Evolutionary conservation across 768 basidiomycete species (phyloP).

Genomic region (Udeniomyces megalosporus): DNA sequence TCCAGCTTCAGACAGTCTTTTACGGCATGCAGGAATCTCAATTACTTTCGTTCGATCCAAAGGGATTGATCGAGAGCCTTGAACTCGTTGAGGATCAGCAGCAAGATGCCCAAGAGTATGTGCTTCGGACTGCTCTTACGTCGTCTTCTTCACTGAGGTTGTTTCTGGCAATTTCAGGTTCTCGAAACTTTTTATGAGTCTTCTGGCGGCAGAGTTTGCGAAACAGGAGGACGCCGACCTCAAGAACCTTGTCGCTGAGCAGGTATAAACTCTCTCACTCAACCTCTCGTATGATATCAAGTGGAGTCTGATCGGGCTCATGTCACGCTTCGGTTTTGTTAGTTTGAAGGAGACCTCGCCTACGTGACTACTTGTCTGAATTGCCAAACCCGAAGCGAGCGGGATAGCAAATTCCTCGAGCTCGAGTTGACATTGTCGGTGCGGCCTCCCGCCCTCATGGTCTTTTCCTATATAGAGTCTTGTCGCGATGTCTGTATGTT

Average conservation of each 20-base stretch:
- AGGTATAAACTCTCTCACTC: slow-evolving; percentile 35
- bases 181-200: slow-evolving; percentile 83
- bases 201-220: slow-evolving; percentile 71
- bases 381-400: slow-evolving; percentile 50
- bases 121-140: background rate
- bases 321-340: slow-evolving; percentile 7
- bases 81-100: slow-evolving; percentile 68
- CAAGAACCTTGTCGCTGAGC: slow-evolving; percentile 52
- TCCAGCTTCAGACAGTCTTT: slow-evolving; percentile 38
- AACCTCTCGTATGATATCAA: background rate
- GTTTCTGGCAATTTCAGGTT: slow-evolving; percentile 40
- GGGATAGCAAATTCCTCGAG: slow-evolving; percentile 53
- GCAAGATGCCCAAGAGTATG: slow-evolving; percentile 92
- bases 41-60: slow-evolving; percentile 61
- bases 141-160: background rate
- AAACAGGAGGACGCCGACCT: slow-evolving; percentile 53
- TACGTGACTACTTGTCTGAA: slow-evolving; percentile 63
- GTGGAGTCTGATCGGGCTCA: background rate
- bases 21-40: slow-evolving; percentile 65
- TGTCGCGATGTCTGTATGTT: background rate
- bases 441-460: background rate
- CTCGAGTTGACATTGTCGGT: slow-evolving; percentile 75
- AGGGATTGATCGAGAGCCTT: slow-evolving; percentile 67
- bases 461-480: background rate
- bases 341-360: slow-evolving; percentile 77